Evolutionary conservation across 768 basidiomycete genomes (phyloP).

Genomic region (Kondoa subrosea): DNA sequence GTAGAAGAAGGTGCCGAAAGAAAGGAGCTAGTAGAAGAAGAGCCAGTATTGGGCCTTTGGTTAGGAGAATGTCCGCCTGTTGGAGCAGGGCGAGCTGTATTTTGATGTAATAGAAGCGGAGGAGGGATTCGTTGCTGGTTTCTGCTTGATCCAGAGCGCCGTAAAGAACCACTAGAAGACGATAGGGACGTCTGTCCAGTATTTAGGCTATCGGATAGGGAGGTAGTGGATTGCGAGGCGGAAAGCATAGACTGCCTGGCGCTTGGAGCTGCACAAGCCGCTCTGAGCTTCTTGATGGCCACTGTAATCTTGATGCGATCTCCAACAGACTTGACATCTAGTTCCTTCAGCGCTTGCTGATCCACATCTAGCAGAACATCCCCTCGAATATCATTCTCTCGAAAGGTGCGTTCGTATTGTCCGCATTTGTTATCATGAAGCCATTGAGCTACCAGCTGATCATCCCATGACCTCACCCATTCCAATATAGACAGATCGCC

Average conservation of each 20-base stretch:
- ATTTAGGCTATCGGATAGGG: slow-evolving; percentile 4
- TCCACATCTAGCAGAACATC: slow-evolving; percentile 84
- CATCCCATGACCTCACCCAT: slow-evolving; percentile 31
- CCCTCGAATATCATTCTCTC: slow-evolving; percentile 74
- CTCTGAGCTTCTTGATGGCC: slow-evolving; percentile 62
- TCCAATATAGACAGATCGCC: slow-evolving; percentile 25
- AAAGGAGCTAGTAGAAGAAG: slow-evolving; percentile 7
- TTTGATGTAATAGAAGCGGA: background rate
- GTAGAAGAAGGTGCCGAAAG: slow-evolving; percentile 8
- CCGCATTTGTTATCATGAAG: slow-evolving; percentile 55
- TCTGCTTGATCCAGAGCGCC: background rate
- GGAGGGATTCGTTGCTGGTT: background rate
- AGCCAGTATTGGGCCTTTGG: background rate
- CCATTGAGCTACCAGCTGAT: slow-evolving; percentile 45
- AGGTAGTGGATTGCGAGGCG: slow-evolving; percentile 2
- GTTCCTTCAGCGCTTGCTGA: slow-evolving; percentile 68
- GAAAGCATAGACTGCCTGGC: background rate
- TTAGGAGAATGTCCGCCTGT: background rate
- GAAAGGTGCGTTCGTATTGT: slow-evolving; percentile 51
- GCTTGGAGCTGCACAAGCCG: slow-evolving; percentile 37
- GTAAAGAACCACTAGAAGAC: slow-evolving; percentile 1
- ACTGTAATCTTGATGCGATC: slow-evolving; percentile 74
- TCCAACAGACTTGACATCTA: slow-evolving; percentile 71
- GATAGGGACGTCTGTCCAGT: background rate
- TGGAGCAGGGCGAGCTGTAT: background rate